Conservation (phyloP, 2,329 filamentous ascomycete genomes). For the Sarocladiaceae sp. region DNA sequence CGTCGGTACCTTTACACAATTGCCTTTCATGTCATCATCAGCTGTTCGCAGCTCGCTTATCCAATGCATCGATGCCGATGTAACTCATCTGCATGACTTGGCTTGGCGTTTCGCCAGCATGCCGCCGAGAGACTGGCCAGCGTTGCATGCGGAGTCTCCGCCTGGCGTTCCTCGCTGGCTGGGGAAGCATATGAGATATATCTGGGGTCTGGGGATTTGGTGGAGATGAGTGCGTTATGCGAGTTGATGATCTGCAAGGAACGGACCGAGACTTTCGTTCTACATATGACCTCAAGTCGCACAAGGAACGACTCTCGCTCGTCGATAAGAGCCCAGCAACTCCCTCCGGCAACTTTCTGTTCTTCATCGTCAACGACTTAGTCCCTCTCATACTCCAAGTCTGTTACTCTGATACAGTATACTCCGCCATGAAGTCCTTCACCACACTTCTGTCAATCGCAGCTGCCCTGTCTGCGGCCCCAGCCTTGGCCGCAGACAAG, state of each 20-base stretch:
- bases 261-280: no score
- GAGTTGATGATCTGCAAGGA: no score
- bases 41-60: no score
- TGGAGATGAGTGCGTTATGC: background rate
- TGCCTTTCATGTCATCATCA: no score
- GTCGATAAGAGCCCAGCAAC: no score
- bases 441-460: conserved; percentile 6
- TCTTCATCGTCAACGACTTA: no score
- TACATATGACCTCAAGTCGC: no score
- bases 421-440: conserved; percentile 13
- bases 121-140: background rate
- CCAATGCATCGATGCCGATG: background rate
- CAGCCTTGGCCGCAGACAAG: conserved; percentile 26
- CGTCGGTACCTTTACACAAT: no score
- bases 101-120: background rate
- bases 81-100: background rate
- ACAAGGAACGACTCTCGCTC: no score
- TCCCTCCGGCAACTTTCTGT: background rate
- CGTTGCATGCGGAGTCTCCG: background rate
- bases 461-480: conserved; percentile 6
- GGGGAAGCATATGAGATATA: background rate
- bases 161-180: background rate
- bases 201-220: background rate
- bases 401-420: background rate
- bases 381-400: no score